Percentiles rank a stretch among this genome's conserved stretches.
These are phyloP conservation scores for Haberlea rhodopensis DNA, from an alignment of 257 asterid genomes.

Conservation along the genomic window DNA sequence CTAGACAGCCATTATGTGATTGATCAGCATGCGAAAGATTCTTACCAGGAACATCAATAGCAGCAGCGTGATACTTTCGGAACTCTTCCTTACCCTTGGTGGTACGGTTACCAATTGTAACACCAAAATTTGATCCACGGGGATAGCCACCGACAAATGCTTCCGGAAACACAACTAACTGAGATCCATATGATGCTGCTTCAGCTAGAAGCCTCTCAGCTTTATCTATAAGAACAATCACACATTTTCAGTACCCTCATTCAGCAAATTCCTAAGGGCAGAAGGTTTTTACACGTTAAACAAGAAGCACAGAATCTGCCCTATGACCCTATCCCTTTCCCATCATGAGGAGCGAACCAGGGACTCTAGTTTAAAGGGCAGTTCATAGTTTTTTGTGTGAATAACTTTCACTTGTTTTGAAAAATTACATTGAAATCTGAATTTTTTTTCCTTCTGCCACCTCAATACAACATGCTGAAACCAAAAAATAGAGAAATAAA, in stretches of 20 bases:
- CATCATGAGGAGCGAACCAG: too few relatives aligned
- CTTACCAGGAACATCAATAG: slow-evolving; percentile 92
- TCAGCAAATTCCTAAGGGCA: background rate
- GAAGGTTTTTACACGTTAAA: slow-evolving; percentile 4
- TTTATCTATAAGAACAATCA: slow-evolving; percentile 53
- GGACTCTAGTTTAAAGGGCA: too few relatives aligned
- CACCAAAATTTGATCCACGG: slow-evolving; percentile 89
- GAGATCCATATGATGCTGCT: slow-evolving; percentile 88
- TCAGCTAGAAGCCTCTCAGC: slow-evolving; percentile 94
- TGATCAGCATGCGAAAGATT: slow-evolving; percentile 12
- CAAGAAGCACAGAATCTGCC: background rate
- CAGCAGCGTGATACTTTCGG: slow-evolving; percentile 81
- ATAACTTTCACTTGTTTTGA: too few relatives aligned
- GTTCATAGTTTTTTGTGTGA: too few relatives aligned
- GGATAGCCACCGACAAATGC: slow-evolving; percentile 98
- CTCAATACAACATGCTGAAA: background rate
- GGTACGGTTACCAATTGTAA: slow-evolving; percentile 78
- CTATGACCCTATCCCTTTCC: background rate
- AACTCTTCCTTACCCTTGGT: slow-evolving; percentile 93
- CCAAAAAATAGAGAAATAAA: background rate
- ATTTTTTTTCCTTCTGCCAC: background rate
- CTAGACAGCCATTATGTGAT: slow-evolving; percentile 5
- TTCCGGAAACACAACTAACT: slow-evolving; percentile 94
- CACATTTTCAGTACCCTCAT: background rate
- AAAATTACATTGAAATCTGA: background rate